Conservation (phyloP, 208 protist species). For the Wallacemonas sp. region DNA sequence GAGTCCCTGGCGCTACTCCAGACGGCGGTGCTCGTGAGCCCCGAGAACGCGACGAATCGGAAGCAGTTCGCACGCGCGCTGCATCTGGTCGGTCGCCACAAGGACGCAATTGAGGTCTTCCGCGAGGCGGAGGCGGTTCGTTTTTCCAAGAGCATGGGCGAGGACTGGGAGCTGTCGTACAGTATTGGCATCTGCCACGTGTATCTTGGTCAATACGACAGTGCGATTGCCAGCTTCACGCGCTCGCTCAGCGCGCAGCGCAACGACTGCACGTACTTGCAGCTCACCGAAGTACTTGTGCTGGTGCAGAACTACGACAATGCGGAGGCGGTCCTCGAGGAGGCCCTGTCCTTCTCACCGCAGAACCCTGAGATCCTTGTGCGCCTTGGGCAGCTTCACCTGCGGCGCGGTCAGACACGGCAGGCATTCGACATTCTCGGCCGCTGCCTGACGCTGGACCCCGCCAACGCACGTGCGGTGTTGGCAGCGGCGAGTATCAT, state of each 20-base stretch:
- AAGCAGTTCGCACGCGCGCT: slow-evolving; percentile 94
- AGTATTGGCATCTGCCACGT: slow-evolving; percentile 93
- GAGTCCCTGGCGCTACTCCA: slow-evolving; percentile 95
- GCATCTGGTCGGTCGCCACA: slow-evolving; percentile 92
- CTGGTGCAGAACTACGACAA: slow-evolving; percentile 58
- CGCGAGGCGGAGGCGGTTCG: slow-evolving; percentile 73
- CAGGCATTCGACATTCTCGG: slow-evolving; percentile 93
- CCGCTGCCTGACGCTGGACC: slow-evolving; percentile 90
- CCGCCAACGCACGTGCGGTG: slow-evolving; percentile 89
- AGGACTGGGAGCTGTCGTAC: slow-evolving; percentile 93
- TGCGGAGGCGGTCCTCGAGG: slow-evolving; percentile 80
- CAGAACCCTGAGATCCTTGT: slow-evolving; percentile 94
- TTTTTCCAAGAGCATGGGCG: slow-evolving; percentile 29
- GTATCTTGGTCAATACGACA: slow-evolving; percentile 72
- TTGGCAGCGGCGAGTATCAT: slow-evolving; percentile 95
- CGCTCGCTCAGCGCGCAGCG: slow-evolving; percentile 83
- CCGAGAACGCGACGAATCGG: slow-evolving; percentile 83
- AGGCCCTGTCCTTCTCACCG: slow-evolving; percentile 87
- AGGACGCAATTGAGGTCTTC: slow-evolving; percentile 90
- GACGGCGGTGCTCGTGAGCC: slow-evolving; percentile 86
- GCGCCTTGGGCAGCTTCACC: slow-evolving; percentile 90
- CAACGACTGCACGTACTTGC: slow-evolving; percentile 92
- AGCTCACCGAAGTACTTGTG: slow-evolving; percentile 87
- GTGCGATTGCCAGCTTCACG: slow-evolving; percentile 80
- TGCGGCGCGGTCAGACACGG: slow-evolving; percentile 72